phyloP scores from a whole-genome alignment of 1,139 yeast species.

The Protomyces inouyei region DNA sequence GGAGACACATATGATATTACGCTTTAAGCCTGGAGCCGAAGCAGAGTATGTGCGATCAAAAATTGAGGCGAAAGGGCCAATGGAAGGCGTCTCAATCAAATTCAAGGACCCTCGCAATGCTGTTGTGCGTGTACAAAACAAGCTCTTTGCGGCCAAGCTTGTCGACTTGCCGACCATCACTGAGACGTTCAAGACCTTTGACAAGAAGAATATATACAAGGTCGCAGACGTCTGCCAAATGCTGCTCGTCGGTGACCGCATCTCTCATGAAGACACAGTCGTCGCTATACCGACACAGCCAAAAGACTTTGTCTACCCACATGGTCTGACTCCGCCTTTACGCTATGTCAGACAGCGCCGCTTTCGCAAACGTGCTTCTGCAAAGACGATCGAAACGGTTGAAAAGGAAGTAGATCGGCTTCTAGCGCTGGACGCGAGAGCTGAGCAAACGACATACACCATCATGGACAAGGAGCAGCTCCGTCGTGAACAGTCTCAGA shows the following conservation, averaged over 20 bases:
- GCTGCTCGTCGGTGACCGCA: slow-evolving; percentile 63
- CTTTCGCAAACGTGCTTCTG: slow-evolving; percentile 50
- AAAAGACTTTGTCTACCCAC: slow-evolving; percentile 48
- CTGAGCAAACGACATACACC: slow-evolving; percentile 76
- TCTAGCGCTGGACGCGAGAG: slow-evolving; percentile 70
- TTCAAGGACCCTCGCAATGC: slow-evolving; percentile 64
- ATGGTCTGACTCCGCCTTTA: slow-evolving; percentile 80
- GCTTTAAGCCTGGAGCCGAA: slow-evolving; percentile 76
- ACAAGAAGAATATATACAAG: slow-evolving; percentile 81
- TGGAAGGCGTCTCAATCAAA: slow-evolving; percentile 64
- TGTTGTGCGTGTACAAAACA: slow-evolving; percentile 51
- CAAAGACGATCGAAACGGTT: slow-evolving; percentile 54
- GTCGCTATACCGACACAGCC: slow-evolving; percentile 42
- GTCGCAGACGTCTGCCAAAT: slow-evolving; percentile 84
- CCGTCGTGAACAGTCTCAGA: slow-evolving; percentile 36
- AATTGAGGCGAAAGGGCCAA: slow-evolving; percentile 38
- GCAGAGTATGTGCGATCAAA: slow-evolving; percentile 50
- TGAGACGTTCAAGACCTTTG: slow-evolving; percentile 84
- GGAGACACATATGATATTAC: slow-evolving; percentile 75
- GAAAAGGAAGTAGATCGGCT: slow-evolving; percentile 76
- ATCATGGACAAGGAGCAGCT: slow-evolving; percentile 52
- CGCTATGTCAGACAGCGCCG: slow-evolving; percentile 52
- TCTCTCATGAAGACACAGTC: slow-evolving; percentile 54
- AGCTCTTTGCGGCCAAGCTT: slow-evolving; percentile 74
- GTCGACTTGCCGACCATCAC: slow-evolving; percentile 87